phyloP scores from a whole-genome alignment of 805 yeast species.

The Lachancea quebecensis region DNA sequence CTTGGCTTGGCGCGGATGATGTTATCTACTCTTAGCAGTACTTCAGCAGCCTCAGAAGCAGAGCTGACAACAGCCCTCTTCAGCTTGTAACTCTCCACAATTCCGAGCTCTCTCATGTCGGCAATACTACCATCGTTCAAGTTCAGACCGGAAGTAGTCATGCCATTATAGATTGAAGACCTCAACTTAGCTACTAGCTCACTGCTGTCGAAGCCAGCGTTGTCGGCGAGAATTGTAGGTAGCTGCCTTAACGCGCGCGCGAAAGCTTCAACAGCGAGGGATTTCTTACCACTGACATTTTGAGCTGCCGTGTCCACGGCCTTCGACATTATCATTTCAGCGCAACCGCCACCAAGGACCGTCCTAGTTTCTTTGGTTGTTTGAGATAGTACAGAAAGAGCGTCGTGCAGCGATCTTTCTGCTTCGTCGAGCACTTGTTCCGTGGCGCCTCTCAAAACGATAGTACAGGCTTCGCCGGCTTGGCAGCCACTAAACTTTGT shows the following conservation, averaged over 20 bases:
- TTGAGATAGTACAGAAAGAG: slow-evolving; percentile 89
- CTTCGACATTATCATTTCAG: slow-evolving; percentile 94
- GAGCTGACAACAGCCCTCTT: slow-evolving; percentile 90
- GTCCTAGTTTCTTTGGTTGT: slow-evolving; percentile 90
- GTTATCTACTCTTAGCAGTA: slow-evolving; percentile 89
- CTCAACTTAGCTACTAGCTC: slow-evolving; percentile 87
- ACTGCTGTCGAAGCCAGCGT: slow-evolving; percentile 93
- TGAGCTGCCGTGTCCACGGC: slow-evolving; percentile 93
- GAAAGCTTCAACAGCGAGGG: slow-evolving; percentile 90
- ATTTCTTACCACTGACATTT: slow-evolving; percentile 85
- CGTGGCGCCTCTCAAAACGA: slow-evolving; percentile 94
- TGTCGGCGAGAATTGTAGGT: slow-evolving; percentile 93
- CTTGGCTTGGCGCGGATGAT: slow-evolving; percentile 96
- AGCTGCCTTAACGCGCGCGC: slow-evolving; percentile 90
- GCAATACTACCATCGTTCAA: slow-evolving; percentile 77
- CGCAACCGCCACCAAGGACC: slow-evolving; percentile 90
- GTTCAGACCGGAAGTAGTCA: slow-evolving; percentile 86
- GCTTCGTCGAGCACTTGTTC: slow-evolving; percentile 95
- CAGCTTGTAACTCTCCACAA: slow-evolving; percentile 87
- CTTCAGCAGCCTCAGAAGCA: slow-evolving; percentile 98
- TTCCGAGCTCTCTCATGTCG: slow-evolving; percentile 90
- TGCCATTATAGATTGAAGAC: slow-evolving; percentile 79
- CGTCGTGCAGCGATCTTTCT: slow-evolving; percentile 94
- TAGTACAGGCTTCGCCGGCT: slow-evolving; percentile 93
- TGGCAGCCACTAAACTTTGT: slow-evolving; percentile 92